Base-by-base conservation (phyloP, 164 flowering plant species). In the Magnolia kwangsiensis region DNA sequence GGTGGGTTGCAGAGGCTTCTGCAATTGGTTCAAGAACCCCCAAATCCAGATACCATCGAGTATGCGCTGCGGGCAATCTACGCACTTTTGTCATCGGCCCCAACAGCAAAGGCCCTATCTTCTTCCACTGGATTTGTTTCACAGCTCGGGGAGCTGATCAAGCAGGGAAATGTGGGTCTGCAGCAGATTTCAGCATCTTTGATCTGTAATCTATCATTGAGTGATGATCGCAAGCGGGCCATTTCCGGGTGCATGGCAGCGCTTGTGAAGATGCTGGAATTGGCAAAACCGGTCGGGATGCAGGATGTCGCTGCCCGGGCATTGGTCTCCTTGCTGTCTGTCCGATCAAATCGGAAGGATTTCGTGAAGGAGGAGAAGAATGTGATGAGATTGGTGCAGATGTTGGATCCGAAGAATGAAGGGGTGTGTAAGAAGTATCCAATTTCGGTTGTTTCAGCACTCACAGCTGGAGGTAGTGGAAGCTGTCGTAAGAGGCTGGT, bases 281-380 rank as follows among this genome's bases (percentile, higher is more conserved):
- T 78, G 8, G 81, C 89, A 6, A 90, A 90, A 81, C 90, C 94
- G 18, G 90, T 75, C 6, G 94, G 92, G 19, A 24, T 87, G 49
- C 93, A 88, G 74, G 93, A 91, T 31, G 76, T 80, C 7, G 90
- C 91, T 4, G 78, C 90, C 7, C 75, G 76, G 31, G 90, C 92
- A 7, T 75, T 93, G 64, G 80, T 85, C 1, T 83, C 90, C 1
- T 77, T 93, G 74, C 79, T 93, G 55, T 63, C 87, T 0, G 88
- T 90, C 11, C 80, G 86, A 45, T 81, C 90, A n/a, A 93, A 92
- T 71, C 75, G 94, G 59, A 92, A 88, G 68, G 92, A 90, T 24
- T 77, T 93, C 16, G 86, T 83, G 69, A 90, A 81, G 76, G 98
- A 93, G 63, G 95, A 91, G 83, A 92, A 93, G 79, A 89, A 88